Base-by-base conservation (phyloP, 805 yeast species). In the Wickerhamiella azyma region DNA sequence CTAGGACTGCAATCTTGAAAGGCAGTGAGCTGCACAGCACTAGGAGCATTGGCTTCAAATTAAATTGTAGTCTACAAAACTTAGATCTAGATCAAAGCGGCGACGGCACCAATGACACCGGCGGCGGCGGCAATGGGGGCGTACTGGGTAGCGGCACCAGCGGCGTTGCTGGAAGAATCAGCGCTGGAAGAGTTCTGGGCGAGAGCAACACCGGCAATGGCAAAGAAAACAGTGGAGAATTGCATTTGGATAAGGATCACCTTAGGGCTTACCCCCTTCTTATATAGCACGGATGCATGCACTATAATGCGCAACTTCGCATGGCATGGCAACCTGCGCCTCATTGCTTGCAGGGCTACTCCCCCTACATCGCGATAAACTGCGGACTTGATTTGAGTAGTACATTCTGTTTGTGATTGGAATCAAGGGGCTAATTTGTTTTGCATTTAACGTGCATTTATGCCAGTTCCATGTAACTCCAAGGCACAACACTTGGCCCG, bases 161-260 rank as follows among this genome's bases (percentile, higher is more conserved):
- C 37, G 21, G 45, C 32, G 26, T 36, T 41, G 38, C 41, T 16
- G 14, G 49, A 37, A 26, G 48, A 32, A 19, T 47, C 26, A 29
- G 42, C 39, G 26, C 39, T 26, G 17, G 48, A 26, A 8, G 43
- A 24, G 39, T 26, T 18, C 19, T 38, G 28, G 30, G 46, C 39
- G 19, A 30, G 36, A 36, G 44, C 46, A 26, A 43, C 28, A 32
- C 41, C 41, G 37, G 35, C 38, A 32, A 43, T 26, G 18, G 43
- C 26, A 37, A 37, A 21, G 46, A 37, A 30, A 30, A 43, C 39
- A 37, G 41, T 21, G 29, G 46, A 37, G 46, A 37, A 43, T 28
- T 43, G 41, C 46, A 43, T 43, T 43, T 36, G 30, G 39, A 9
- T 37, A 37, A 26, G 11, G 5, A 13, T 13, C 9, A 30, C 38